Base-by-base conservation (phyloP, 495 filamentous ascomycete species). In the Parmelia sp. region DNA sequence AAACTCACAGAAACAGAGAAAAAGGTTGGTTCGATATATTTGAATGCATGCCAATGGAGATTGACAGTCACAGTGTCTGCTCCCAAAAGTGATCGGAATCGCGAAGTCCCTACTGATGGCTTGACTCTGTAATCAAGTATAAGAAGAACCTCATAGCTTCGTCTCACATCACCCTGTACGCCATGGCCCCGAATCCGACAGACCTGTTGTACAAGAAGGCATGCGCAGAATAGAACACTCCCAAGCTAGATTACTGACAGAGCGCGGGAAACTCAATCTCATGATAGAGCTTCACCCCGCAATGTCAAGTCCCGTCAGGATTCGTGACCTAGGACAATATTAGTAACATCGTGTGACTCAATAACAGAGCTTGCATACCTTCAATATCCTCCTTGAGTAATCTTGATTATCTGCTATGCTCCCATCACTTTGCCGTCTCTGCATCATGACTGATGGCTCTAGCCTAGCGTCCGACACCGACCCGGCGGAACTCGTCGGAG, bases 361-460 rank as follows among this genome's bases (percentile, higher is more conserved):
- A 57, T 21, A 21, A 23, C 9, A 12, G 31, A 62, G 27, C 8
- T 1, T 60, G 76, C 82, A 63, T 79, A 94, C 94, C 86, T 94
- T 90, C 72, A 98, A 81, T 74, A 98, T 96, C 71, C 89, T 88
- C 74, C 94, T 84, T 64, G 94, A 97, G 77, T 97, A 98, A 75
- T 97, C 94, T 74, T 95, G 86, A 76, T 96, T 94, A 73, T 98
- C 95, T 69, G 92, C 93, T 72, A 98, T 97, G 77, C 93, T 97
- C 69, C 93, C 94, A 75, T 93, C 90, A 76, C 94, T 97, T 78
- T 93, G 86, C 74, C 94, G 85, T 71, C 91, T 82, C 68, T 94
- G 86, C 63, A 86, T 85, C 87, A 96, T 90, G 62, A 80, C 83
- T 58, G 88, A 85, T 29, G 93, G 91, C 67, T 98, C 94, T 65